Percentiles rank a stretch among this genome's conserved stretches.
Evolutionary conservation across 768 basidiomycete species (phyloP).

Genomic region (Strobilomyces dryophilus): DNA sequence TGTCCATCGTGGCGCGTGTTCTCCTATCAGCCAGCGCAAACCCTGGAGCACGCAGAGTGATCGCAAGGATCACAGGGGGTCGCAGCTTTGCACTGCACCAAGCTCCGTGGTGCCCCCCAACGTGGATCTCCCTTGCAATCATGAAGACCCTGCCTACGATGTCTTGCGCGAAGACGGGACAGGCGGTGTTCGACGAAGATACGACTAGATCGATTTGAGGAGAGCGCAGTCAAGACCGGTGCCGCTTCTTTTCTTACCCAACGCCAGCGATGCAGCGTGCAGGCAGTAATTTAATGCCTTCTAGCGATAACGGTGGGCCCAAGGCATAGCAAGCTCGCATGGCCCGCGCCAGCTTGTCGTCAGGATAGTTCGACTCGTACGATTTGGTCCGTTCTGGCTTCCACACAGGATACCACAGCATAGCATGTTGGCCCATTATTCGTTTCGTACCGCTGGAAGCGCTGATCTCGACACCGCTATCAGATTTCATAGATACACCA

Average conservation of each 20-base stretch:
- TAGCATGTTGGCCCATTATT: neutral
- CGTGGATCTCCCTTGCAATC: neutral
- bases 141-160: conserved; percentile 9
- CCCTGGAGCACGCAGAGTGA: conserved; percentile 7
- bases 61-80: neutral
- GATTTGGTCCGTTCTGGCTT: conserved; percentile 1
- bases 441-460: neutral
- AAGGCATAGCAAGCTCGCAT: conserved; percentile 9
- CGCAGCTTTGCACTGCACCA: conserved; percentile 4
- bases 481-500: neutral
- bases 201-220: neutral
- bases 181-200: conserved; percentile 19
- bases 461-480: conserved; percentile 9
- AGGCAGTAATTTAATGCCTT: conserved; percentile 9
- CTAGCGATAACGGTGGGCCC: conserved; percentile 1
- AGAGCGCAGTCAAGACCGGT: conserved; percentile 16
- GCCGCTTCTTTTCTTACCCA: conserved; percentile 19
- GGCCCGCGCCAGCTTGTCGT: neutral
- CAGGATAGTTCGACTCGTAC: conserved; percentile 11
- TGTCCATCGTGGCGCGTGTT: neutral
- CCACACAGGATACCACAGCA: conserved; percentile 15
- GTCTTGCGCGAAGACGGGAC: neutral
- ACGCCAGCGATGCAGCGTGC: conserved; percentile 9
- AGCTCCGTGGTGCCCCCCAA: neutral
- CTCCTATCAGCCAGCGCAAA: conserved; percentile 10